These are phyloP conservation scores for Botrytis squamosa DNA, from an alignment of 2,329 filamentous ascomycete species.

Conservation along the genomic window DNA sequence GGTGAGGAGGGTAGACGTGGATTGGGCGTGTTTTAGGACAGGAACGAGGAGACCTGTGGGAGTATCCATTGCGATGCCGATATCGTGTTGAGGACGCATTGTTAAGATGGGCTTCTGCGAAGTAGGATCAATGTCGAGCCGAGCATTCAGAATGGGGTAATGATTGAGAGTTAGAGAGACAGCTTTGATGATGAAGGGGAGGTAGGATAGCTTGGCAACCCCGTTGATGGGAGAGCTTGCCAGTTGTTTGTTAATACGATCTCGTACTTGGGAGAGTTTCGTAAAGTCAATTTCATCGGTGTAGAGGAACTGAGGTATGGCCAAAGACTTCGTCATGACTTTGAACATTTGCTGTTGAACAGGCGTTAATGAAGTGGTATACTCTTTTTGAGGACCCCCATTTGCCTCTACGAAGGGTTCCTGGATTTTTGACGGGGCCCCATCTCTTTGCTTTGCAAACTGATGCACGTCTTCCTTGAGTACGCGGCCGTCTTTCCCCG, in stretches of 20 bases:
- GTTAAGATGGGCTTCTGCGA: constrained; percentile 69
- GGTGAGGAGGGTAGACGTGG: constrained; percentile 69
- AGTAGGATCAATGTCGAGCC: constrained; percentile 62
- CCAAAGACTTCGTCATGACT: constrained; percentile 87
- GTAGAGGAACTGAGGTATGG: constrained; percentile 94
- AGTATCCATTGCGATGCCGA: constrained; percentile 94
- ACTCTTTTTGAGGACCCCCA: constrained; percentile 60
- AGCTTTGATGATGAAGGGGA: constrained; percentile 95
- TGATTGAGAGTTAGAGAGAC: constrained; percentile 79
- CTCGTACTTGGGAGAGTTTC: constrained; percentile 68
- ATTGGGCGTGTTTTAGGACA: constrained; percentile 77
- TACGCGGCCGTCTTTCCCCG: constrained; percentile 87
- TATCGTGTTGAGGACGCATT: constrained; percentile 84
- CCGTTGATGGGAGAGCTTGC: constrained; percentile 40
- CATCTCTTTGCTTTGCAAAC: constrained; percentile 58
- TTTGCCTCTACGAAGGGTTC: constrained; percentile 24
- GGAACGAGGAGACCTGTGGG: constrained; percentile 85
- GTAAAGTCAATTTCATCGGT: constrained; percentile 86
- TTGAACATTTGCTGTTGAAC: constrained; percentile 96
- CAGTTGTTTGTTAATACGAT: constrained; percentile 69
- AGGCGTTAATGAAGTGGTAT: constrained; percentile 65
- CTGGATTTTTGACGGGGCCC: constrained; percentile 34
- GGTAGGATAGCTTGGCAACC: constrained; percentile 74
- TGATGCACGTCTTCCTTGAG: constrained; percentile 87
- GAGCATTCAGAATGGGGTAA: constrained; percentile 84